These are phyloP conservation scores for Penicillium janthinellum DNA, from an alignment of 2,329 filamentous ascomycete species.

Conservation along the genomic window DNA sequence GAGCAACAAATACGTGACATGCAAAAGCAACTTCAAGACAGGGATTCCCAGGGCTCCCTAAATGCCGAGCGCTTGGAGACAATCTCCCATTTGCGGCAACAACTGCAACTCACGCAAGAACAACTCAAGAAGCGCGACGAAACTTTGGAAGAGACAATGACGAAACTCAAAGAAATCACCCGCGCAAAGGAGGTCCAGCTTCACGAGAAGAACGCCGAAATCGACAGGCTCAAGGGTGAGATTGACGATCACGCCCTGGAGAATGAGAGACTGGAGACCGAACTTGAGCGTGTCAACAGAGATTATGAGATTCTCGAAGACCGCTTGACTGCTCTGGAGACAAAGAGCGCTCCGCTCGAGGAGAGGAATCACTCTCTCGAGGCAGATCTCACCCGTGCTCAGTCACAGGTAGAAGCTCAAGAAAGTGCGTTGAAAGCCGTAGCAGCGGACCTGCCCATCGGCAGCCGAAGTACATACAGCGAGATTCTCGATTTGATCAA, in stretches of 20 bases:
- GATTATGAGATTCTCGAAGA: constrained; percentile 40
- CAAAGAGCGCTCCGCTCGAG: constrained; percentile 39
- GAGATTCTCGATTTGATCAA: constrained; percentile 45
- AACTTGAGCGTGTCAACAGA: constrained; percentile 36
- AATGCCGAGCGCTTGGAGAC: constrained; percentile 35
- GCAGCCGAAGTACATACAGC: constrained; percentile 38
- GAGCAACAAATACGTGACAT: constrained; percentile 36
- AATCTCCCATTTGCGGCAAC: constrained; percentile 36
- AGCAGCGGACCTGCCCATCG: constrained; percentile 39
- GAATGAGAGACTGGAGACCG: constrained; percentile 38
- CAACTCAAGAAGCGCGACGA: constrained; percentile 39
- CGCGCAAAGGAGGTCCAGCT: constrained; percentile 37
- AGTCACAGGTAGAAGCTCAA: constrained; percentile 41
- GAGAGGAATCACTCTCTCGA: constrained; percentile 42
- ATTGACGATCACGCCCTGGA: constrained; percentile 39
- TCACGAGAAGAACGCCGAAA: constrained; percentile 39
- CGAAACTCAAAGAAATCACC: constrained; percentile 37
- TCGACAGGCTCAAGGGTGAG: constrained; percentile 40
- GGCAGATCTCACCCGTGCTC: constrained; percentile 37
- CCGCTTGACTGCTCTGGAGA: constrained; percentile 37
- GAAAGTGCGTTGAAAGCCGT: constrained; percentile 41
- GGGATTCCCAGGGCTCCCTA: constrained; percentile 23
- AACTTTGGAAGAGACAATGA: constrained; percentile 36
- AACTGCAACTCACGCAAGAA: constrained; percentile 36
- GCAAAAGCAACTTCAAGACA: constrained; percentile 35